Conservation (phyloP, 2,329 filamentous ascomycete species). For the Cladosporium sp. region DNA sequence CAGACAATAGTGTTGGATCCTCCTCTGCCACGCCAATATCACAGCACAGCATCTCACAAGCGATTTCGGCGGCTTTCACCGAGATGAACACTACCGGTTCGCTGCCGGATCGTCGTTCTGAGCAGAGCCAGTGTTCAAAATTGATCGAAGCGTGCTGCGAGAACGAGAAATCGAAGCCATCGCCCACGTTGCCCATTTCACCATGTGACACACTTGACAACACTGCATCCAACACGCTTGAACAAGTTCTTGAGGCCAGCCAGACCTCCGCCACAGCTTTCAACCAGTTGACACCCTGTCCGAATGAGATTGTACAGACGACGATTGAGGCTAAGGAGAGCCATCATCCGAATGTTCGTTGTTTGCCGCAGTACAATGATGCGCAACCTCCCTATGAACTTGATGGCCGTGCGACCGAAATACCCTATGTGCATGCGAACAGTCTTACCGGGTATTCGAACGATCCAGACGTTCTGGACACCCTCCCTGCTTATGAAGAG, state of each 20-base stretch:
- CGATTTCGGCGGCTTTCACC: not conserved
- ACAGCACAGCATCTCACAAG: not conserved
- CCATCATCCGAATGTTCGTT: not conserved
- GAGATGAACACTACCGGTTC: too few species aligned
- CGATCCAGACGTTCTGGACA: slow-evolving; percentile 18
- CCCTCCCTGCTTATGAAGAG: slow-evolving; percentile 18
- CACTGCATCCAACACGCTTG: not conserved
- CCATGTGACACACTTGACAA: not conserved
- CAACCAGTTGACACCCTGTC: not conserved
- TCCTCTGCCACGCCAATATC: not conserved
- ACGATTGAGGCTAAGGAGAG: not conserved
- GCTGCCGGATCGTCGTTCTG: not conserved
- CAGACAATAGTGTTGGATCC: slow-evolving; percentile 19
- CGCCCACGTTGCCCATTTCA: too few species aligned
- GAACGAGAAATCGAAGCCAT: not conserved
- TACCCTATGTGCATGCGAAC: slow-evolving; percentile 33
- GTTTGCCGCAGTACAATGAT: not conserved
- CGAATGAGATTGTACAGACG: not conserved
- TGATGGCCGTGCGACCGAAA: slow-evolving; percentile 22
- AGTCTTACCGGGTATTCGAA: slow-evolving; percentile 30
- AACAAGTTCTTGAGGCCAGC: not conserved
- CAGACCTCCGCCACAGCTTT: not conserved
- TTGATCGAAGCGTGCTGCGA: too few species aligned
- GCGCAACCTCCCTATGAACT: slow-evolving; percentile 23
- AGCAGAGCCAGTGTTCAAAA: not conserved